Evolutionary conservation across 805 yeast genomes (phyloP).

Genomic region (Kazachstania psychrophila): DNA sequence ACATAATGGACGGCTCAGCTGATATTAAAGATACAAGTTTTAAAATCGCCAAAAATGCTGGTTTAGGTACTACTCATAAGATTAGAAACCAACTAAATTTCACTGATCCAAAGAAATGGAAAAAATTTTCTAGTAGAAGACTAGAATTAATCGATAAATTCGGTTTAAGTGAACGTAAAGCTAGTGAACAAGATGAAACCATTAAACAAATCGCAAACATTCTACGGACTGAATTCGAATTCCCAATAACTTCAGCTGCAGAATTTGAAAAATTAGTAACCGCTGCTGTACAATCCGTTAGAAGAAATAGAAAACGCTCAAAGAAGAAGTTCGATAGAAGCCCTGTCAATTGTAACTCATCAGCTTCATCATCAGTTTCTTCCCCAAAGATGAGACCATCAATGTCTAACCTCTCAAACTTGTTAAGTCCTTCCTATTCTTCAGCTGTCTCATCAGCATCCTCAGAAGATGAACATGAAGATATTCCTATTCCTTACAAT

Average conservation of each 20-base stretch:
- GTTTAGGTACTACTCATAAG: conserved; percentile 34
- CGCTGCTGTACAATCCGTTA: conserved; percentile 88
- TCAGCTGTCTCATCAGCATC: too few species aligned
- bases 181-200: conserved; percentile 84
- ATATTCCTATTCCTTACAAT: background rate
- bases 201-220: conserved; percentile 71
- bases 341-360: background rate
- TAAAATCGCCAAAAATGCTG: conserved; percentile 1
- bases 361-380: background rate
- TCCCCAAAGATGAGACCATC: background rate
- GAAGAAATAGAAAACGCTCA: conserved; percentile 76
- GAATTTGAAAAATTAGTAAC: conserved; percentile 88
- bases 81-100: conserved; percentile 53
- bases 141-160: conserved; percentile 79
- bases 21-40: background rate
- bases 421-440: background rate
- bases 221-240: conserved; percentile 69
- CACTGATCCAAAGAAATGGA: conserved; percentile 78
- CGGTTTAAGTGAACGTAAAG: conserved; percentile 54
- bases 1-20: too few species aligned
- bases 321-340: too few species aligned
- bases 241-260: conserved; percentile 42
- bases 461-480: background rate
- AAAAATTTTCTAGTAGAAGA: conserved; percentile 80
- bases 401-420: background rate